phyloP scores from a whole-genome alignment of 1,284 basidiomycete genomes.

The Mrakiaceae sp. region DNA sequence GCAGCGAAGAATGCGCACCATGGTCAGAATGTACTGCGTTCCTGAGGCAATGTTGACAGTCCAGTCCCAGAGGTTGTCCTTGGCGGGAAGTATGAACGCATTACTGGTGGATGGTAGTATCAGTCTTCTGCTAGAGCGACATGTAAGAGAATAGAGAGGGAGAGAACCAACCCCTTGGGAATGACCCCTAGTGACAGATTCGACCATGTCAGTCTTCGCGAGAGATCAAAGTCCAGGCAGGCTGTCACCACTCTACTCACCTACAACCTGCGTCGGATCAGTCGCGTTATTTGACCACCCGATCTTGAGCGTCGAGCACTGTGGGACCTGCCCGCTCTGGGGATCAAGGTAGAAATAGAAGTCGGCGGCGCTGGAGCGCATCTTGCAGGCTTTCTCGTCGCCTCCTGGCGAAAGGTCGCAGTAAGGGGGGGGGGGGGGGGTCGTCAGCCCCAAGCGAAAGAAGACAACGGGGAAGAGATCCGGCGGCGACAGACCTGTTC shows the following conservation, averaged over 20 bases:
- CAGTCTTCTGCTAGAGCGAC: too few relatives aligned
- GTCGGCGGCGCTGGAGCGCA: neutral
- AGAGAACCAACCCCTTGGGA: neutral
- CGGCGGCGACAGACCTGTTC: neutral
- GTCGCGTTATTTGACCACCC: slow-evolving; percentile 11
- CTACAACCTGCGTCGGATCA: slow-evolving; percentile 3
- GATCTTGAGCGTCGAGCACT: slow-evolving; percentile 1
- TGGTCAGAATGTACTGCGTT: slow-evolving; percentile 3
- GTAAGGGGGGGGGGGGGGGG: too few relatives aligned
- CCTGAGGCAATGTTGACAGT: slow-evolving; percentile 4
- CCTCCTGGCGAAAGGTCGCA: neutral
- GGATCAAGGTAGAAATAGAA: slow-evolving; percentile 10
- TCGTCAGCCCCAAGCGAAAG: neutral
- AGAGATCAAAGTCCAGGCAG: neutral
- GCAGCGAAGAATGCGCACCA: neutral
- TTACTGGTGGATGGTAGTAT: neutral
- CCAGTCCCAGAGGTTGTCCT: slow-evolving; percentile 1
- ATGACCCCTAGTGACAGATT: slow-evolving; percentile 3
- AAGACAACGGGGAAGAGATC: neutral
- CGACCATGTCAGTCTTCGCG: too few relatives aligned
- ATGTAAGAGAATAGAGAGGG: neutral
- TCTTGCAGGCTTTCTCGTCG: neutral
- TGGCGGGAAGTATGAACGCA: slow-evolving; percentile 6
- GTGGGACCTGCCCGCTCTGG: neutral
- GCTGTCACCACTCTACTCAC: neutral